Conservation (phyloP, 108 stramenopile genomes). For the Schizochytrium sp. region DNA sequence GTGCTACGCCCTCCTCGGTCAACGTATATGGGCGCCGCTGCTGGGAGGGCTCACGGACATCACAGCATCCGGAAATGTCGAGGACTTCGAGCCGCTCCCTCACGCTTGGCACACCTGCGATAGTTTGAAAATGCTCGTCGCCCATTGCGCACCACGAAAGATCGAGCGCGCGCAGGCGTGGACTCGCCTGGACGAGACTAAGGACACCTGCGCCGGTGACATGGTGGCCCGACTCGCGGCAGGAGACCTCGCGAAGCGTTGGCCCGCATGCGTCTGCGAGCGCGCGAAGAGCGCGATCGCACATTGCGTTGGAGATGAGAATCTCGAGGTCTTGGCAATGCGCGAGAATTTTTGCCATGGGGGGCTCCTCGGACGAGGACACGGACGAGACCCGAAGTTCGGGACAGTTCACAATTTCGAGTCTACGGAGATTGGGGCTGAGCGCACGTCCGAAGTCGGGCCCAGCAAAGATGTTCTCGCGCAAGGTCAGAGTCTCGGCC, state of each 20-base stretch:
- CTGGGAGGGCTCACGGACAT: background rate
- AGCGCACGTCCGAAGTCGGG: background rate
- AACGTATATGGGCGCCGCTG: background rate
- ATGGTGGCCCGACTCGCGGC: background rate
- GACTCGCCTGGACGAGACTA: background rate
- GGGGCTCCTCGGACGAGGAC: background rate
- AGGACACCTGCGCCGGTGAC: conserved; percentile 1
- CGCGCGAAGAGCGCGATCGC: background rate
- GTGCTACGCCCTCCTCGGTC: background rate
- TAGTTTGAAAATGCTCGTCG: background rate
- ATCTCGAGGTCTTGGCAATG: background rate
- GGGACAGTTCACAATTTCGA: background rate
- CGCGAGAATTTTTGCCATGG: background rate
- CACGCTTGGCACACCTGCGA: background rate
- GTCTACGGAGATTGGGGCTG: background rate
- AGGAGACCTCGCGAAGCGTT: background rate
- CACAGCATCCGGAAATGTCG: background rate
- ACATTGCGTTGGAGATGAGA: background rate
- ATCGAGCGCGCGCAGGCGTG: background rate
- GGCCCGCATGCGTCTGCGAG: background rate
- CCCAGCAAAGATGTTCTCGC: background rate
- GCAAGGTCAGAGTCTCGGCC: no score
- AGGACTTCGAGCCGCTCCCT: background rate
- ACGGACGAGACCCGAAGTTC: background rate
- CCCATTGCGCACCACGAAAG: background rate